Conservation (phyloP, 2,329 filamentous ascomycete species). For the Niveomyces coronatus region DNA sequence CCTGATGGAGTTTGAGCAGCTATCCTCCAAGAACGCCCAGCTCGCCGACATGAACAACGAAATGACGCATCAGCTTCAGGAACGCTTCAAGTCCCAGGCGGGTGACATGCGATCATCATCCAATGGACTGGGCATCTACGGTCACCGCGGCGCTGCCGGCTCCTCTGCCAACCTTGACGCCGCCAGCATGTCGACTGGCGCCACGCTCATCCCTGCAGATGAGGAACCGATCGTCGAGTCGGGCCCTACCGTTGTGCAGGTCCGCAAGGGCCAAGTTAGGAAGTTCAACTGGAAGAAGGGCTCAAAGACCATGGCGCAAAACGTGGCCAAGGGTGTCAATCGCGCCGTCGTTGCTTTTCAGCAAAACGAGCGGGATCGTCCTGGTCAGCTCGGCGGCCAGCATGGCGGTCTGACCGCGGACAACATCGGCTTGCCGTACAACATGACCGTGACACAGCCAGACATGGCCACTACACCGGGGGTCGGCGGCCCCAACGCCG, state of each 20-base stretch:
- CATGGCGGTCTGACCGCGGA: conserved; percentile 47
- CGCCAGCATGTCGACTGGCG: conserved; percentile 44
- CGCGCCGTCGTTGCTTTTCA: conserved; percentile 72
- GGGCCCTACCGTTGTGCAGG: conserved; percentile 89
- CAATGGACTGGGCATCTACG: conserved; percentile 49
- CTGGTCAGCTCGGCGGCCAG: conserved; percentile 34
- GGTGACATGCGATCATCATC: conserved; percentile 39
- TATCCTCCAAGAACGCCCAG: conserved; percentile 90
- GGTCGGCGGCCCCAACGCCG: conserved; percentile 18
- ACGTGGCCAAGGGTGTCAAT: conserved; percentile 88
- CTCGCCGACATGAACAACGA: conserved; percentile 93
- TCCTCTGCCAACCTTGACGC: conserved; percentile 42
- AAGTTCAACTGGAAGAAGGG: conserved; percentile 99
- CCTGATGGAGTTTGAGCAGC: conserved; percentile 87
- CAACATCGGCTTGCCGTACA: conserved; percentile 60
- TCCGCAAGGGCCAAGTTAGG: conserved; percentile 85
- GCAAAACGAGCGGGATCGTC: conserved; percentile 46
- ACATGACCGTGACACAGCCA: conserved; percentile 50
- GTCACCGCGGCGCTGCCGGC: conserved; percentile 38
- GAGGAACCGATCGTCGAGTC: conserved; percentile 59
- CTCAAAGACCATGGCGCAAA: conserved; percentile 85
- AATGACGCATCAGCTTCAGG: conserved; percentile 87
- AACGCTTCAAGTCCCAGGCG: conserved; percentile 70
- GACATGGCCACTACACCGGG: conserved; percentile 25
- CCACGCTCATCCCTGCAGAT: conserved; percentile 50